phyloP scores from a whole-genome alignment of 1,284 basidiomycete species.

The Ceratobasidium sp. region DNA sequence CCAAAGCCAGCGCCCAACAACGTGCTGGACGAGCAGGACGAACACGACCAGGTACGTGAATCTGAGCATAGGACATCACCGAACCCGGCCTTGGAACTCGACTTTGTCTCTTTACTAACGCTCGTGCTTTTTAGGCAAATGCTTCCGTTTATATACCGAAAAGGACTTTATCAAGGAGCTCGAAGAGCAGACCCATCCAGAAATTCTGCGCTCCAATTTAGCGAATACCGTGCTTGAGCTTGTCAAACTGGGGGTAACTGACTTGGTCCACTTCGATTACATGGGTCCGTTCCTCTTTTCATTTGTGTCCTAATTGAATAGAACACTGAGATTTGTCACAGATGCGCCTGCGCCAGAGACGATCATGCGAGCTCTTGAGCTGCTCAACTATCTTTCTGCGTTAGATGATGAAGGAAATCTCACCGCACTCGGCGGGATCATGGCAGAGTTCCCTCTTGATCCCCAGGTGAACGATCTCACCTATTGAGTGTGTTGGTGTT shows the following conservation, averaged over 20 bases:
- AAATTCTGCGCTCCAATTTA: constrained; percentile 92
- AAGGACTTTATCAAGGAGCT: constrained; percentile 96
- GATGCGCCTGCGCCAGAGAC: constrained; percentile 98
- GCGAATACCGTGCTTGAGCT: constrained; percentile 95
- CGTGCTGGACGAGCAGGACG: constrained; percentile 96
- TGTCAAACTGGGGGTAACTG: constrained; percentile 92
- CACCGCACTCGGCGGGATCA: constrained; percentile 86
- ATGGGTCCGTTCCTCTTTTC: constrained; percentile 62
- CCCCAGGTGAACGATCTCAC: constrained; percentile 72
- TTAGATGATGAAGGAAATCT: constrained; percentile 95
- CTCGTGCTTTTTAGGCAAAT: constrained; percentile 72
- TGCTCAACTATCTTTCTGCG: constrained; percentile 92
- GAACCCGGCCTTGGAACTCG: constrained; percentile 74
- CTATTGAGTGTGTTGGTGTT: not conserved
- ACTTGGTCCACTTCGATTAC: constrained; percentile 93
- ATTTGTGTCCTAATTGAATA: not conserved
- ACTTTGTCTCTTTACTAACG: not conserved
- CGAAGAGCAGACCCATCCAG: constrained; percentile 96
- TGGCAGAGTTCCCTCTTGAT: constrained; percentile 99
- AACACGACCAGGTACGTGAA: constrained; percentile 70
- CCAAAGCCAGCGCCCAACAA: constrained; percentile 96
- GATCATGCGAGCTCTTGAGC: constrained; percentile 95
- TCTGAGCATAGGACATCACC: constrained; percentile 57
- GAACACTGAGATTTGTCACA: constrained; percentile 15
- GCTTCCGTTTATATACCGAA: constrained; percentile 97